phyloP scores from a whole-genome alignment of 768 basidiomycete species.

The Hypholoma fasciculare region DNA sequence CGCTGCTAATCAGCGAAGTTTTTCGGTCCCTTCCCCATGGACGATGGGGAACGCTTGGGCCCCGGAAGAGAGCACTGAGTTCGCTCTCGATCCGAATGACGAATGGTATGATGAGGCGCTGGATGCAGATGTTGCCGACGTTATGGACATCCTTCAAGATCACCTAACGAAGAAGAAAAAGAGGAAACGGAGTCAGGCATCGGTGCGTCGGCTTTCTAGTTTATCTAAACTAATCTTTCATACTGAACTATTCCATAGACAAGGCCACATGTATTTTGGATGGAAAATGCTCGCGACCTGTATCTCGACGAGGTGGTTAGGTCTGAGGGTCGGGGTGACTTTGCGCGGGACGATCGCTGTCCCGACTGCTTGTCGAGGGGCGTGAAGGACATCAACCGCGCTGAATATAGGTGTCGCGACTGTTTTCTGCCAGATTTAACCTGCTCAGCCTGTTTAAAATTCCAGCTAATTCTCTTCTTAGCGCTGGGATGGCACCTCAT shows the following conservation, averaged over 20 bases:
- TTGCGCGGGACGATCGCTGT: background rate
- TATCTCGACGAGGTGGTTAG: slow-evolving; percentile 9
- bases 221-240: no score
- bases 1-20: background rate
- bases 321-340: slow-evolving; percentile 6
- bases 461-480: background rate
- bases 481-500: background rate
- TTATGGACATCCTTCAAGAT: background rate
- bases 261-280: background rate
- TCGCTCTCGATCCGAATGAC: slow-evolving; percentile 3
- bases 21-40: background rate
- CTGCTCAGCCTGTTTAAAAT: background rate
- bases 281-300: background rate
- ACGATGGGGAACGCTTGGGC: background rate
- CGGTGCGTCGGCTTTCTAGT: no score
- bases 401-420: slow-evolving; percentile 6
- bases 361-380: slow-evolving; percentile 5
- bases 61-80: background rate
- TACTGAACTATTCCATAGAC: background rate
- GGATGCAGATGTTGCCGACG: background rate
- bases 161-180: background rate
- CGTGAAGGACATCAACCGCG: background rate
- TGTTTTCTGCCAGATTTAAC: slow-evolving; percentile 6
- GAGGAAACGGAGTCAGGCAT: background rate
- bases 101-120: slow-evolving; percentile 10